A percentile compares a stretch with the other conserved stretches of the same genome.
Evolutionary conservation across 1,284 basidiomycete species (phyloP).

Genomic region (Ceratobasidium sp.): DNA sequence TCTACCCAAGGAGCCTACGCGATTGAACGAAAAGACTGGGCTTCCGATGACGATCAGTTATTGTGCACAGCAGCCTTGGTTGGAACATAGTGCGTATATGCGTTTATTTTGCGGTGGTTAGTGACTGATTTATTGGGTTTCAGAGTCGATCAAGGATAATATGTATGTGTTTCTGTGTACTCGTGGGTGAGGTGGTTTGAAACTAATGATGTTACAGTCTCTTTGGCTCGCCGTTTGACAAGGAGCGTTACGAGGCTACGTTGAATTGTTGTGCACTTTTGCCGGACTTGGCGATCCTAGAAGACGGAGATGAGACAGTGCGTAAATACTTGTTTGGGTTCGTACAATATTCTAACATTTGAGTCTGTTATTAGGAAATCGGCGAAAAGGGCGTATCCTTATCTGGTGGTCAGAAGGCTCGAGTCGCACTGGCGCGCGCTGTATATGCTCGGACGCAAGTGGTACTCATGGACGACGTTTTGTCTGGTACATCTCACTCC

Average conservation of each 20-base stretch:
- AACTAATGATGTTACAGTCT: constrained; percentile 51
- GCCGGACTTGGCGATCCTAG: constrained; percentile 51
- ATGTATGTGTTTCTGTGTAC: neutral
- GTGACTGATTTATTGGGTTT: neutral
- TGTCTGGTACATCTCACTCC: neutral
- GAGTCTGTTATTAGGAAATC: constrained; percentile 23
- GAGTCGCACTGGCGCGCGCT: constrained; percentile 50
- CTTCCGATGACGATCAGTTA: constrained; percentile 35
- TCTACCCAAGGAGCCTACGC: constrained; percentile 39
- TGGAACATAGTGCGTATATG: constrained; percentile 33
- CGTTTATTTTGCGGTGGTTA: too few species aligned
- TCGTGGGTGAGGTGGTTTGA: neutral
- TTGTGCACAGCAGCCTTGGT: constrained; percentile 49
- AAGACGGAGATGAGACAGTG: constrained; percentile 52
- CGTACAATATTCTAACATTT: neutral
- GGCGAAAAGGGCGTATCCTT: constrained; percentile 43
- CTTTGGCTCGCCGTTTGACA: constrained; percentile 57
- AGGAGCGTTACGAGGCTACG: constrained; percentile 55
- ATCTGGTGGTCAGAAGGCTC: constrained; percentile 29
- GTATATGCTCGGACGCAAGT: constrained; percentile 52
- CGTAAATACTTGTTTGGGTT: constrained; percentile 9
- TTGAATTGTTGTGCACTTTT: constrained; percentile 51
- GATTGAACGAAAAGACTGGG: constrained; percentile 30
- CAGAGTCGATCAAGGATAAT: constrained; percentile 31
- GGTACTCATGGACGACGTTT: constrained; percentile 52